Conservation (phyloP, 345 rosid genomes). For the Sonneratia alba region DNA sequence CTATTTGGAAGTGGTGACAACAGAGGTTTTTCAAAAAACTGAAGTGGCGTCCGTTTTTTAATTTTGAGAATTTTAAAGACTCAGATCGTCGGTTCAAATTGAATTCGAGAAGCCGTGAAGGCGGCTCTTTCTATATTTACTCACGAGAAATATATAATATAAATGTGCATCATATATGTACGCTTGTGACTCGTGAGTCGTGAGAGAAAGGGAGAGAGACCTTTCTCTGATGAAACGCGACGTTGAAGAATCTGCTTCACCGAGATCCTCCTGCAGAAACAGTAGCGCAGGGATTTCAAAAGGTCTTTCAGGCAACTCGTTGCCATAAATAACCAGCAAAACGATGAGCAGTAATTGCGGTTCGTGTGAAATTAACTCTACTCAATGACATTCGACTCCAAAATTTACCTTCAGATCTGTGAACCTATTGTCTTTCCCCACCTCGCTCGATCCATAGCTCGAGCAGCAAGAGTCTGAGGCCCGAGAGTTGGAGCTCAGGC, state of each 20-base stretch:
- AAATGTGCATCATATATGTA: no score
- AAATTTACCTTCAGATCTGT: slow-evolving; percentile 14
- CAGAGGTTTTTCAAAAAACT: background rate
- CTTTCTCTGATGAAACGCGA: slow-evolving; percentile 29
- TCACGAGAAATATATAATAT: no score
- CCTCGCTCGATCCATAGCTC: slow-evolving; percentile 38
- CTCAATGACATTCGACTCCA: no score
- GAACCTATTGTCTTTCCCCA: slow-evolving; percentile 15
- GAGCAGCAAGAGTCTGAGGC: slow-evolving; percentile 39
- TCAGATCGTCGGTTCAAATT: background rate
- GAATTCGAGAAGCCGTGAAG: background rate
- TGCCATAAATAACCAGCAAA: slow-evolving; percentile 8
- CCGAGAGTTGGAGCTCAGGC: slow-evolving; percentile 22
- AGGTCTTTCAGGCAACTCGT: slow-evolving; percentile 2
- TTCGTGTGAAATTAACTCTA: background rate
- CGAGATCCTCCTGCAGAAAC: slow-evolving; percentile 26
- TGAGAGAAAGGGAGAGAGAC: slow-evolving; percentile 9
- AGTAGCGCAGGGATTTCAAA: slow-evolving; percentile 4
- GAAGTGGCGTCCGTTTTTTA: background rate
- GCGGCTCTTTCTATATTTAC: background rate
- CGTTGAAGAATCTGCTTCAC: slow-evolving; percentile 47
- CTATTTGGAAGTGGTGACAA: background rate
- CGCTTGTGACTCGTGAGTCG: background rate
- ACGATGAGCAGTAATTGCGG: background rate
- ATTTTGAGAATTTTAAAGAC: no score